Conservation (phyloP, 768 basidiomycete species). For the Pleurotus tuber-regium region DNA sequence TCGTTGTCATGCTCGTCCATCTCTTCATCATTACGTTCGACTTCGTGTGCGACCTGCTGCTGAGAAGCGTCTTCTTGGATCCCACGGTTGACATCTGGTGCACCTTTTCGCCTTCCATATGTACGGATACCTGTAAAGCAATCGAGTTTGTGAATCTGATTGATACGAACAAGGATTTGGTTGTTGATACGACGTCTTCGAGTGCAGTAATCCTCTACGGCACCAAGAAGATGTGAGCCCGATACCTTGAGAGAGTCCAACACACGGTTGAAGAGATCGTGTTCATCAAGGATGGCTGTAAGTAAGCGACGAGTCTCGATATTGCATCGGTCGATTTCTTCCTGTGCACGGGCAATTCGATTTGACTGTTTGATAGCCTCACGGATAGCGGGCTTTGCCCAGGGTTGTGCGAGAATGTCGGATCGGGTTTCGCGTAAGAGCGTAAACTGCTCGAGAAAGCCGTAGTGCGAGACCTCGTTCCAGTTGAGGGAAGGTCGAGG, state of each 20-base stretch:
- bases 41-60: no score
- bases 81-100: no score
- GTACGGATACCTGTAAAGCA: constrained; percentile 3
- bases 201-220: constrained; percentile 7
- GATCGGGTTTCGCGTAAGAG: constrained; percentile 23
- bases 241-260: neutral
- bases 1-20: no score
- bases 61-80: no score
- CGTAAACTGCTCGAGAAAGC: constrained; percentile 15
- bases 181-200: constrained; percentile 3
- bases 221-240: neutral
- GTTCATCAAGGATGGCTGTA: constrained; percentile 13
- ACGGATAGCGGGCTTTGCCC: constrained; percentile 21
- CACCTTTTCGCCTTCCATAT: constrained; percentile 6
- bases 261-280: neutral
- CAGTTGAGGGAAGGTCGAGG: constrained; percentile 22
- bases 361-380: constrained; percentile 20
- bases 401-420: constrained; percentile 22
- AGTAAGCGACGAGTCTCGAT: constrained; percentile 19
- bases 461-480: constrained; percentile 22
- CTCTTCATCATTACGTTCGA: no score
- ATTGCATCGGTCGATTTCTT: constrained; percentile 20
- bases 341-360: constrained; percentile 16
- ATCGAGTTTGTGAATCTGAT: constrained; percentile 3
- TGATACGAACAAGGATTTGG: neutral